Percentiles rank a stretch among this genome's conserved stretches.
These are phyloP conservation scores for Pyricularia pennisetigena DNA, from an alignment of 2,329 filamentous ascomycete species.

Conservation along the genomic window DNA sequence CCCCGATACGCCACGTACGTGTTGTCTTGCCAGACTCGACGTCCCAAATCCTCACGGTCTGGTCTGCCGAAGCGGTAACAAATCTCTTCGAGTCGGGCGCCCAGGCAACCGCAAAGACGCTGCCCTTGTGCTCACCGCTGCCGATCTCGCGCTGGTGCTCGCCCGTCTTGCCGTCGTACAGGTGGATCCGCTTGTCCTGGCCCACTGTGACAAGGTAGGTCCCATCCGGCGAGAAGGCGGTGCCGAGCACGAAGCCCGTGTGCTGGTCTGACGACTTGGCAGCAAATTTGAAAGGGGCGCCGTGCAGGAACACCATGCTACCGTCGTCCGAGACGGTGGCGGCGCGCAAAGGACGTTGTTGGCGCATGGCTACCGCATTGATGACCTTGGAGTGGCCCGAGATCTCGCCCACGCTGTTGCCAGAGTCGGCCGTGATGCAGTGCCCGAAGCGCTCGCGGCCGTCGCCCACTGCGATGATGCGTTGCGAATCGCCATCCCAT, in stretches of 20 bases:
- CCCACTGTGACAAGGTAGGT: constrained; percentile 75
- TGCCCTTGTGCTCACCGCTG: constrained; percentile 68
- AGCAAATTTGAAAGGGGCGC: constrained; percentile 92
- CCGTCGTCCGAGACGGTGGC: constrained; percentile 88
- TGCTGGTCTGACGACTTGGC: constrained; percentile 71
- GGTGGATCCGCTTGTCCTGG: constrained; percentile 83
- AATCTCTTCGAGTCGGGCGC: constrained; percentile 75
- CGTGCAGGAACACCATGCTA: constrained; percentile 84
- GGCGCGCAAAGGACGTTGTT: constrained; percentile 82
- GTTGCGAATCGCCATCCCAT: constrained; percentile 95
- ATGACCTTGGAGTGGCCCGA: constrained; percentile 83
- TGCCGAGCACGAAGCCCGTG: constrained; percentile 79
- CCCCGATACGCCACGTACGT: constrained; percentile 76
- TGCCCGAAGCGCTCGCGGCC: constrained; percentile 89
- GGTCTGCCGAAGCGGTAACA: constrained; percentile 86
- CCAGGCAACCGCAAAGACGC: constrained; percentile 90
- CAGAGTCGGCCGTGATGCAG: constrained; percentile 90
- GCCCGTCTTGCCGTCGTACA: constrained; percentile 95
- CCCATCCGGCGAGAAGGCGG: constrained; percentile 86
- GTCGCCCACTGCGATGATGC: constrained; percentile 91
- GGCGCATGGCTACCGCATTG: constrained; percentile 83
- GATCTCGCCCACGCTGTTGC: constrained; percentile 92
- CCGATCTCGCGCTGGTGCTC: constrained; percentile 67
- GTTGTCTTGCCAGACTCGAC: constrained; percentile 65
- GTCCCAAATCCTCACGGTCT: constrained; percentile 93